phyloP scores from a whole-genome alignment of 306 rosid species.

The Ceratonia siliqua region DNA sequence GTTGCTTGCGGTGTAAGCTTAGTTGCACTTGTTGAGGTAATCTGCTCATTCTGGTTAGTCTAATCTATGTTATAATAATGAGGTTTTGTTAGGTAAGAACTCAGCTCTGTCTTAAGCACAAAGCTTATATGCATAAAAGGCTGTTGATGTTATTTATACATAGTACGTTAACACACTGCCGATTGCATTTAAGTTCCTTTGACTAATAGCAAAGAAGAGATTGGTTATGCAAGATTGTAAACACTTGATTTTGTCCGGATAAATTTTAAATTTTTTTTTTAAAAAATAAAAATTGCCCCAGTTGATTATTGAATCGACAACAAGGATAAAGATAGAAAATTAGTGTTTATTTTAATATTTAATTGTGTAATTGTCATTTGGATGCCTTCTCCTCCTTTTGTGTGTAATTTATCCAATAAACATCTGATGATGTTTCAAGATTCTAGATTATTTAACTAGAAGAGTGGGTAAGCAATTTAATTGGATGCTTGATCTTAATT shows the following conservation, averaged over 20 bases:
- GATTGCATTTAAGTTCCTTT: conserved; percentile 5
- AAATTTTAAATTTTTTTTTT: no score
- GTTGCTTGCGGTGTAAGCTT: conserved; percentile 93
- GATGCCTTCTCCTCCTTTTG: background rate
- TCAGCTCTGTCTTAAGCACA: background rate
- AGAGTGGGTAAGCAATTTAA: background rate
- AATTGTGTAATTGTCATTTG: no score
- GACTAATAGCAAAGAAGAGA: background rate
- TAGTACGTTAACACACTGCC: background rate
- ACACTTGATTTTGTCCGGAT: no score
- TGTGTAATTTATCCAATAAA: background rate
- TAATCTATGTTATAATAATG: background rate
- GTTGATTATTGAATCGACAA: no score
- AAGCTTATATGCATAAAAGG: background rate
- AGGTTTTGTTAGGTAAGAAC: background rate
- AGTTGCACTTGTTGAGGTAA: conserved; percentile 89
- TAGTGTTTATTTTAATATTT: no score
- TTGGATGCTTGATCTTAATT: background rate
- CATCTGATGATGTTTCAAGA: background rate
- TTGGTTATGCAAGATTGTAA: background rate
- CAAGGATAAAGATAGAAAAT: no score
- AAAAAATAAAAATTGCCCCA: no score
- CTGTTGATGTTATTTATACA: background rate
- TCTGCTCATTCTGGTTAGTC: conserved; percentile 20
- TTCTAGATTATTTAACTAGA: background rate